A percentile compares a stretch with the other conserved stretches of the same genome.
Evolutionary conservation across 768 basidiomycete species (phyloP).

Genomic region (Kwoniella botswanensis): DNA sequence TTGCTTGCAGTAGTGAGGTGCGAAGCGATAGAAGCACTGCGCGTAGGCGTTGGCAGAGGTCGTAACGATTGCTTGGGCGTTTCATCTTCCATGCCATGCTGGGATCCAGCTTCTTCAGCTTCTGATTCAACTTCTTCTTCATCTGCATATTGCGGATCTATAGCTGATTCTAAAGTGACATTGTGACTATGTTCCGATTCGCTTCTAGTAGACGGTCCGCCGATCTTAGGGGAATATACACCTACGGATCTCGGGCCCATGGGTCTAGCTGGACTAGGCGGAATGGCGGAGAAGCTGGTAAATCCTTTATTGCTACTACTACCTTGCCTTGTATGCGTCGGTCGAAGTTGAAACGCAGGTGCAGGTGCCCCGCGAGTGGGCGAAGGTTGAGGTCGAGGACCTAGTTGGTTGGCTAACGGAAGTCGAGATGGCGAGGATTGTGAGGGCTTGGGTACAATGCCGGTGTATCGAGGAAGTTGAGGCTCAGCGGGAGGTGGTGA

Average conservation of each 20-base stretch:
- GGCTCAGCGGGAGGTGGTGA: constrained; percentile 34
- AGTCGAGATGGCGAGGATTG: constrained; percentile 13
- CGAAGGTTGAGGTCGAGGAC: constrained; percentile 11
- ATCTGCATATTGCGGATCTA: constrained; percentile 3
- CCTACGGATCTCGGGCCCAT: constrained; percentile 26
- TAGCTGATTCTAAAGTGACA: background rate
- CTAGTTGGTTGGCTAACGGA: background rate
- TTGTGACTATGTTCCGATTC: background rate
- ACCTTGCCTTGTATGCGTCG: constrained; percentile 38
- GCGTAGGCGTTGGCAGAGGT: constrained; percentile 23
- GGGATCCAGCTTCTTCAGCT: background rate
- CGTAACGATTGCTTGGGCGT: constrained; percentile 23
- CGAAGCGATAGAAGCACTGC: constrained; percentile 32
- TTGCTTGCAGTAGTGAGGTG: constrained; percentile 30
- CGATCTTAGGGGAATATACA: constrained; percentile 10
- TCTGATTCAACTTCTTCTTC: background rate
- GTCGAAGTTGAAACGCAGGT: constrained; percentile 40
- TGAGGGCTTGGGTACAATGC: constrained; percentile 11
- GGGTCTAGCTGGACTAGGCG: constrained; percentile 26
- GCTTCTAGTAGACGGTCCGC: constrained; percentile 1
- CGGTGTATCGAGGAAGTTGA: constrained; percentile 17
- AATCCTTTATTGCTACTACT: constrained; percentile 29
- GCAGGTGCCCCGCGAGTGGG: constrained; percentile 17
- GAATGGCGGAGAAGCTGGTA: constrained; percentile 35
- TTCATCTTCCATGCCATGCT: constrained; percentile 11